Base-by-base conservation (phyloP, 768 basidiomycete species). In the Chalciporus pseudorubinellus region DNA sequence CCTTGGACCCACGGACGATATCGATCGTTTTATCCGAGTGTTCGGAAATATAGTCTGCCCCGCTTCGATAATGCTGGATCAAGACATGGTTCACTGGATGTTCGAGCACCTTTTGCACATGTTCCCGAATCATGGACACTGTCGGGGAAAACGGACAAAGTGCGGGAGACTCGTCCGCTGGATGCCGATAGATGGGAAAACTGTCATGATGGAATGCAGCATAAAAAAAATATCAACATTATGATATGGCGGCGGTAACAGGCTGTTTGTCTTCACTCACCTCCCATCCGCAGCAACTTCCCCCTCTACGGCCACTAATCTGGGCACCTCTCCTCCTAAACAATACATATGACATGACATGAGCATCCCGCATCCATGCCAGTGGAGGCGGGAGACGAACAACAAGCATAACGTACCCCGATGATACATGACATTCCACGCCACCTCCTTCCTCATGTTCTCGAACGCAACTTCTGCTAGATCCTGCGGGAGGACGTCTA, bases 1-100 rank as follows among this genome's bases (percentile, higher is more conserved):
- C 85, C 48, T 74, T 82, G 7, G 88, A 87, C 28, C 82, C 84
- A 13, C 76, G 80, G 4, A 85, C 81, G 56, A 92, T 79, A 64
- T 92, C 90, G 58, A 92, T 79, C 6, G 89, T 92, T 70, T 92
- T 92, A 68, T 92, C 89, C 0, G 87, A 87, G 66, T 92, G 89
- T 59, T 91, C 89, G 0, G 89, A 90, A 55, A 92, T 92, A 68
- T 85, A 87, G 67, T 92, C 90, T 24, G 79, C 80, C 6, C 89
- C 90, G 12, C 76, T 77, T 50, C 89, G 87, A 63, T 92, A 92
- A 63, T 81, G 77, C 61, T 92, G 90, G 44, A 92, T 89, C 26
- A 92, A 78, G 43, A 88, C 89, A 59, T 92, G 89, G 61, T 92
- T 92, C 6, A 92, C 81, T 1, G 83, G 84, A 50, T 89, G 87